A percentile compares a stretch with the other conserved stretches of the same genome.
Conservation (phyloP, 495 filamentous ascomycete species). For the Pyronema domesticum region DNA sequence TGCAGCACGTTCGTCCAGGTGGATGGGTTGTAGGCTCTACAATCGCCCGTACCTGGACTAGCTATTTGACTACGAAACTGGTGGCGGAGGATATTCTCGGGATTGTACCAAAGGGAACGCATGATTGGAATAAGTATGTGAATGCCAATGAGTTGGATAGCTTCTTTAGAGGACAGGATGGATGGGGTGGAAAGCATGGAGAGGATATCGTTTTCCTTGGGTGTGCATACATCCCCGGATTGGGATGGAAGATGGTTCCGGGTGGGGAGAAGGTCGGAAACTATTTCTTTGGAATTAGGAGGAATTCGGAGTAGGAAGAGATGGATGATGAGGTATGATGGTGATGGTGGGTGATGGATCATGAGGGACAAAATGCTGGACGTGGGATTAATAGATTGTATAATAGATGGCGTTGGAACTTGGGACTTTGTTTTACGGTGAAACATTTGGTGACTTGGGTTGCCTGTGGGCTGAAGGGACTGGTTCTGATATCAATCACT, state of each 20-base stretch:
- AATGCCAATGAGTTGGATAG: conserved; percentile 62
- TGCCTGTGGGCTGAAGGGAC: too few species aligned
- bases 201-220: conserved; percentile 48
- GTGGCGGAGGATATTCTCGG: conserved; percentile 76
- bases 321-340: neutral
- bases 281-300: conserved; percentile 87
- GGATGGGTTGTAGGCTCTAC: conserved; percentile 86
- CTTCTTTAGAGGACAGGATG: conserved; percentile 31
- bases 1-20: conserved; percentile 64
- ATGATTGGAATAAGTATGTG: conserved; percentile 91
- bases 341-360: too few species aligned
- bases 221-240: conserved; percentile 71
- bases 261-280: conserved; percentile 81
- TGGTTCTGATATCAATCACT: too few species aligned
- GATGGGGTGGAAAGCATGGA: conserved; percentile 35
- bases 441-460: too few species aligned
- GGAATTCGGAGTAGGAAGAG: conserved; percentile 17
- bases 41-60: conserved; percentile 71
- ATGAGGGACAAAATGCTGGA: too few species aligned
- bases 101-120: conserved; percentile 79
- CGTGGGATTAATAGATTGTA: too few species aligned
- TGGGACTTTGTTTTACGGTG: too few species aligned
- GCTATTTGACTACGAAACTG: conserved; percentile 79
- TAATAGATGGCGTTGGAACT: too few species aligned
- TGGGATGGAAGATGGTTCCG: conserved; percentile 74